These are phyloP conservation scores for Brettanomyces bruxellensis DNA, from an alignment of 805 yeast species.

Conservation along the genomic window DNA sequence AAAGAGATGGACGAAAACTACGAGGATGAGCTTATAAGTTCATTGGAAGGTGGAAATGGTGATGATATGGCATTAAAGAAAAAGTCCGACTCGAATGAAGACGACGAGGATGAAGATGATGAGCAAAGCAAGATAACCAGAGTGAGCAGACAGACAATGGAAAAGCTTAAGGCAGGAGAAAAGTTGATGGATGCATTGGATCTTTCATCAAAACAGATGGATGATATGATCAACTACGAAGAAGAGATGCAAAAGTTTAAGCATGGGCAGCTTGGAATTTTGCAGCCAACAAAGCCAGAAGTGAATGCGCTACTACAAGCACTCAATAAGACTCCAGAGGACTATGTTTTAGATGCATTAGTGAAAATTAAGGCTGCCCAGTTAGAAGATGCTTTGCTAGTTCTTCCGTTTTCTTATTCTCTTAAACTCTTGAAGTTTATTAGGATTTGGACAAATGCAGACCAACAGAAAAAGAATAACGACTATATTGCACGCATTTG, in stretches of 20 bases:
- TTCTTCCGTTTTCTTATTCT: conserved; percentile 82
- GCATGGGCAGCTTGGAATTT: conserved; percentile 31
- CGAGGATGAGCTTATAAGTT: conserved; percentile 67
- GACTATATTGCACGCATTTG: conserved; percentile 57
- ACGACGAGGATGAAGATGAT: conserved; percentile 28
- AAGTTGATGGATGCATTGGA: conserved; percentile 87
- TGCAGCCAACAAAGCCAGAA: conserved; percentile 50
- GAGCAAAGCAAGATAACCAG: conserved; percentile 46
- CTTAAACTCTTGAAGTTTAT: conserved; percentile 62
- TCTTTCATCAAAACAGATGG: conserved; percentile 64
- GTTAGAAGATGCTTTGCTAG: conserved; percentile 85
- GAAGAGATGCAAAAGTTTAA: conserved; percentile 28
- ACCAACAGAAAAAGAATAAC: conserved; percentile 32
- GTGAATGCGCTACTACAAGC: conserved; percentile 70
- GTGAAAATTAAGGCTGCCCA: conserved; percentile 71
- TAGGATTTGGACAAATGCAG: conserved; percentile 57
- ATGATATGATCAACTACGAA: conserved; percentile 42
- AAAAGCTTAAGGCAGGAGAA: conserved; percentile 92
- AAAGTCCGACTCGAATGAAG: conserved; percentile 15
- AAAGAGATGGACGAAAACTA: conserved; percentile 89
- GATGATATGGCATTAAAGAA: conserved; percentile 30
- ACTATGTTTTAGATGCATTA: conserved; percentile 68
- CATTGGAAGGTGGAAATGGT: conserved; percentile 43
- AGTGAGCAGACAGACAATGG: conserved; percentile 78
- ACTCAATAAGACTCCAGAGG: conserved; percentile 59